These are phyloP conservation scores for Chlamydomonas sp. DNA, from an alignment of 139 green algal genomes.

Conservation along the genomic window DNA sequence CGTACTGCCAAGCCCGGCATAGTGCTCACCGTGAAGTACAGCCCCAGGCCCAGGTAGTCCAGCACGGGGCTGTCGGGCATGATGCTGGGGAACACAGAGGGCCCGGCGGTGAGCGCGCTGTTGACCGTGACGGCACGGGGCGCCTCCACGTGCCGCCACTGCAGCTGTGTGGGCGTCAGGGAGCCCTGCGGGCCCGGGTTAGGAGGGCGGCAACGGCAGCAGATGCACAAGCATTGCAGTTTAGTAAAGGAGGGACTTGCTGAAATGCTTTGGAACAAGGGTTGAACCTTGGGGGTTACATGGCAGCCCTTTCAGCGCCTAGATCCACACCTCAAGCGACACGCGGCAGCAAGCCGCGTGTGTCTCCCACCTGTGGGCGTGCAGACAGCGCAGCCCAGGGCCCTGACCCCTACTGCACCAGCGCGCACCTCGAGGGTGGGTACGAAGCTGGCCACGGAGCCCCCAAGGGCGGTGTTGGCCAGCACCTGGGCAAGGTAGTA, in stretches of 20 bases:
- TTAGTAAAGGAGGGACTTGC: no score
- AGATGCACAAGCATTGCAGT: no score
- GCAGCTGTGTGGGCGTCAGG: neutral
- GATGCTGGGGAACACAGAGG: neutral
- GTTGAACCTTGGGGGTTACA: no score
- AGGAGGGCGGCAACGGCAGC: no score
- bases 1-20: no score
- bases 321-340: no score
- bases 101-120: neutral
- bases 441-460: neutral
- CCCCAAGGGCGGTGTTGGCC: neutral
- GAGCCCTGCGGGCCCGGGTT: neutral
- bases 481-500: conserved; percentile 23
- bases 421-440: neutral
- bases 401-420: neutral
- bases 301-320: no score
- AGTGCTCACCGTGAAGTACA: conserved; percentile 13
- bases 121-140: neutral
- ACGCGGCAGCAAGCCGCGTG: no score
- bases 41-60: conserved; percentile 1
- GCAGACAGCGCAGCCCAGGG: no score
- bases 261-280: no score
- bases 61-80: conserved; percentile 8
- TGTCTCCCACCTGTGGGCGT: no score
- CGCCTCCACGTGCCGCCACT: neutral